phyloP scores from a whole-genome alignment of 106 monocot genomes.

The Vanilla planifolia region DNA sequence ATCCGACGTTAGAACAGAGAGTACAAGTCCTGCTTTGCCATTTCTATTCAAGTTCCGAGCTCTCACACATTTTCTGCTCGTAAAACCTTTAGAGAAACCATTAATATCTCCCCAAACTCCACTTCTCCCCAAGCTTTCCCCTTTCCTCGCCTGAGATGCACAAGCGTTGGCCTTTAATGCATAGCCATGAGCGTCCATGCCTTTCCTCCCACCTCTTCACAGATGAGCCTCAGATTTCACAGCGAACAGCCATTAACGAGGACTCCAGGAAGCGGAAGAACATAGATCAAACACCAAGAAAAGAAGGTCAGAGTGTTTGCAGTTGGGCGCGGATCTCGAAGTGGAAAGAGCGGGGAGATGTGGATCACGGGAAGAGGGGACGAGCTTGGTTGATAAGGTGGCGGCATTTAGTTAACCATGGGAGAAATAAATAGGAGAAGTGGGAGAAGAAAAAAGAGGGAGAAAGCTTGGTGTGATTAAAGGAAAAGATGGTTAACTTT shows the following conservation, averaged over 20 bases:
- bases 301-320: not conserved
- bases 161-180: constrained; percentile 15
- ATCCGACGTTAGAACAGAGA: constrained; percentile 37
- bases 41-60: constrained; percentile 5
- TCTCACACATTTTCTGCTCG: constrained; percentile 2
- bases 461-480: too few species aligned
- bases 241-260: not conserved
- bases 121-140: constrained; percentile 14
- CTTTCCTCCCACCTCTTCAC: not conserved
- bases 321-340: not conserved
- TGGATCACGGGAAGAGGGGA: constrained; percentile 2
- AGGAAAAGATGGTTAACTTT: too few species aligned
- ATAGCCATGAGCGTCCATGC: constrained; percentile 16
- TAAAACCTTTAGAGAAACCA: not conserved
- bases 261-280: not conserved
- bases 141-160: not conserved
- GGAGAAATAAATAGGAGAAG: too few species aligned
- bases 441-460: too few species aligned
- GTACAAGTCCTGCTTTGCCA: not conserved
- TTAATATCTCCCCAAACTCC: constrained; percentile 27
- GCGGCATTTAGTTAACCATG: too few species aligned
- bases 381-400: too few species aligned
- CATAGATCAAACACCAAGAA: not conserved
- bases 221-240: not conserved
- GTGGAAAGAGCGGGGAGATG: not conserved